Evolutionary conservation across 148 eudicot genomes (phyloP), one percentile per base, ranked within the genome.

Genomic region (Rhododendron molle): DNA sequence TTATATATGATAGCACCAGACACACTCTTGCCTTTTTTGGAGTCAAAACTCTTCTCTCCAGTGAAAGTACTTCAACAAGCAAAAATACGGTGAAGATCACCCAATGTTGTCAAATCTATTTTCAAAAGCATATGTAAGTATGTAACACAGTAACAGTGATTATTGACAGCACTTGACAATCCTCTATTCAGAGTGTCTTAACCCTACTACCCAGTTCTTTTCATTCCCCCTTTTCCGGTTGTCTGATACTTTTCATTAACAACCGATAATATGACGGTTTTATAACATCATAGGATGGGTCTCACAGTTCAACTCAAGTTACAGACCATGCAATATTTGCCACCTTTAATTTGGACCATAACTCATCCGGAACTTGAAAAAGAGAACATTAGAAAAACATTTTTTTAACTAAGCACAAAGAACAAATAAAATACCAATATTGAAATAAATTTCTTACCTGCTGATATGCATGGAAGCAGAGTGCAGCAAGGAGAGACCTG

Each of bases 391-490:
- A 67, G 28, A 3, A 47, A 40, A 11, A 69, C 7, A 9, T 7
- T 9, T 26, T 46, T 71, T 23, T 28, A 65, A 1, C 1, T 46
- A 15, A 83, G 81, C 69, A 80, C 3, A 23, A n/a, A 15, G 5
- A 78, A 56, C 8, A 50, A 43, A 83, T 30, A 32, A 76, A 78
- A 46, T 3, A 32, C 11, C 28, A 52, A 21, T 26, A 52, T 62
- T 84, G 84, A 82, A 67, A 18, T 74, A 20, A 73, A 74, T 34
- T 69, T 60, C 36, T 86, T 88, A 92, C 96, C 96, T 97, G 99
- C 87, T 97, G 99, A 88, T 97, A 97, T 44, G 98, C 97, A 87
- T 97, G 98, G 94, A 93, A 95, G 90, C 99, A 97, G 56, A 97
- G 89, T 81, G 96, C 98, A 82, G 99, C 96, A n/a, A 95, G 3